A percentile compares a stretch with the other conserved stretches of the same genome.
Conservation (phyloP, 768 basidiomycete genomes). For the Arthromyces matolae region DNA sequence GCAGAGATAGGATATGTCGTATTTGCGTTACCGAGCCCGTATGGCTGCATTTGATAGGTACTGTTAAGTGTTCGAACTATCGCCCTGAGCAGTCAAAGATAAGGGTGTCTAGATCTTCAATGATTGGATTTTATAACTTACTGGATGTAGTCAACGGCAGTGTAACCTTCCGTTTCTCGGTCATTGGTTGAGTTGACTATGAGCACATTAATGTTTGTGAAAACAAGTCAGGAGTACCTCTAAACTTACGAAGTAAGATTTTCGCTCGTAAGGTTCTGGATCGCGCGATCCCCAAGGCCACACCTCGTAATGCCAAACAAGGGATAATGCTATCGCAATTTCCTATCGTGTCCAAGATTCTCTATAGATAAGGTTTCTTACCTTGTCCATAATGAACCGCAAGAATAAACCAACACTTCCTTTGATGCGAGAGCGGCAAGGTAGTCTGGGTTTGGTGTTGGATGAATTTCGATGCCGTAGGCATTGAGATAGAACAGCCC, state of each 20-base stretch:
- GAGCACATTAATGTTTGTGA: background rate
- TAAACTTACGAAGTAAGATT: conserved; percentile 73
- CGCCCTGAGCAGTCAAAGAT: conserved; percentile 38
- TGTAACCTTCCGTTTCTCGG: conserved; percentile 84
- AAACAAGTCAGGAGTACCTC: too few relatives aligned
- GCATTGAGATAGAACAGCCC: conserved; percentile 87
- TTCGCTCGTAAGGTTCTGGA: conserved; percentile 73
- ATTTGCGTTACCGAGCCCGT: conserved; percentile 55
- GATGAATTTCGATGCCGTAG: conserved; percentile 90
- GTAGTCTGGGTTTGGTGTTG: conserved; percentile 80
- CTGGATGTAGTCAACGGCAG: conserved; percentile 81
- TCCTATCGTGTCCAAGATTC: background rate
- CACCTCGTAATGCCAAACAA: conserved; percentile 80
- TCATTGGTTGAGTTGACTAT: conserved; percentile 87
- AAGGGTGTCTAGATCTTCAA: background rate
- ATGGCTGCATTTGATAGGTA: conserved; percentile 46
- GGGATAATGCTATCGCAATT: conserved; percentile 58
- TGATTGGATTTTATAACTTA: conserved; percentile 26
- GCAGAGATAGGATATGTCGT: conserved; percentile 73
- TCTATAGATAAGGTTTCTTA: conserved; percentile 22
- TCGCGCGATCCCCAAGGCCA: conserved; percentile 72
- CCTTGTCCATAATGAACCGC: conserved; percentile 95
- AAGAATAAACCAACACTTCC: conserved; percentile 82
- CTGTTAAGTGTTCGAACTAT: conserved; percentile 69
- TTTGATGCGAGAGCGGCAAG: conserved; percentile 55